These are phyloP conservation scores for Geranium brycei DNA, from an alignment of 345 rosid genomes.

Conservation along the genomic window DNA sequence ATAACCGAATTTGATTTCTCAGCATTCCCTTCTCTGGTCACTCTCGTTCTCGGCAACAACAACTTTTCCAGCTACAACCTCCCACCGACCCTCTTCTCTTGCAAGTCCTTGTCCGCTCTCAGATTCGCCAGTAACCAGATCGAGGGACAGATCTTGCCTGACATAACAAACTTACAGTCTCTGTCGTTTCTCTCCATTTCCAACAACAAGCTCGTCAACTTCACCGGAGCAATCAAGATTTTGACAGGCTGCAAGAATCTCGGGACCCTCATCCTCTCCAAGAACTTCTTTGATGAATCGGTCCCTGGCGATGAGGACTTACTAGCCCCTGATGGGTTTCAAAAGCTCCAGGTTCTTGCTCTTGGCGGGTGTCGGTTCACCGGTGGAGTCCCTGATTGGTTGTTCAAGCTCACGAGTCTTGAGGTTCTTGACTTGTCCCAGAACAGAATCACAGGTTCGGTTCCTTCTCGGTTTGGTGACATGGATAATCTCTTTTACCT, in stretches of 20 bases:
- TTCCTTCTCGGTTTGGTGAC: conserved; percentile 69
- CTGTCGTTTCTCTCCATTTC: conserved; percentile 69
- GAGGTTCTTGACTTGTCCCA: conserved; percentile 65
- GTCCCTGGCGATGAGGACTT: conserved; percentile 35
- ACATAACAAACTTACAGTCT: conserved; percentile 38
- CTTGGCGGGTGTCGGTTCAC: conserved; percentile 54
- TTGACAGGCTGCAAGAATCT: conserved; percentile 61
- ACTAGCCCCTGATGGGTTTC: conserved; percentile 40
- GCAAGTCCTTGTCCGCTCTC: conserved; percentile 61
- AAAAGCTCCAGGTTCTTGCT: conserved; percentile 50
- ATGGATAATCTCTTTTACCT: conserved; percentile 56
- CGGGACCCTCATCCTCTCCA: conserved; percentile 53
- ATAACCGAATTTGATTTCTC: conserved; percentile 57
- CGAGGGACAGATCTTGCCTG: conserved; percentile 51
- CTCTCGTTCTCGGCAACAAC: conserved; percentile 88
- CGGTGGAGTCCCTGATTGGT: conserved; percentile 71
- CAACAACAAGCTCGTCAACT: conserved; percentile 50
- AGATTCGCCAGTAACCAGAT: conserved; percentile 69
- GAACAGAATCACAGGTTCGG: conserved; percentile 43
- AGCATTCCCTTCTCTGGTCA: conserved; percentile 34
- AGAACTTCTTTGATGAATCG: conserved; percentile 41
- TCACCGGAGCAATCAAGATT: conserved; percentile 52
- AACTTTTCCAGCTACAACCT: conserved; percentile 49
- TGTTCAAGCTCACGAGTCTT: conserved; percentile 37
- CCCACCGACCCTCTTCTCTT: conserved; percentile 55